Evolutionary conservation across 2,329 filamentous ascomycete genomes (phyloP).

Genomic region (Cladophialophora yegresii): DNA sequence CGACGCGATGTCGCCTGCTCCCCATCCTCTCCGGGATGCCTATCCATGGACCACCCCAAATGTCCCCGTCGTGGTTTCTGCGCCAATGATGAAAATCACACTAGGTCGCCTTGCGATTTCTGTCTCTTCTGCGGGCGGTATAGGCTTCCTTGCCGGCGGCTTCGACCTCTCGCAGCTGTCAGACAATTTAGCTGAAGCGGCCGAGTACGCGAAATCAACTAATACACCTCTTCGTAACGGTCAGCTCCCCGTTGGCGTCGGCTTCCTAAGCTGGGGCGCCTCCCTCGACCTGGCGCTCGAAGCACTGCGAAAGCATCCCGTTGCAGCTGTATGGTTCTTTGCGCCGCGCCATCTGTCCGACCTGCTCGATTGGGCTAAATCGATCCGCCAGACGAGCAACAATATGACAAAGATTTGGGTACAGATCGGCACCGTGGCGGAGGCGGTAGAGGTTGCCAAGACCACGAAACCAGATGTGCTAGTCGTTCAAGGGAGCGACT

Average conservation of each 20-base stretch:
- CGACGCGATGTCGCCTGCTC: background rate
- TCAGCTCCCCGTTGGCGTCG: slow-evolving; percentile 45
- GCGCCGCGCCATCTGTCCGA: slow-evolving; percentile 42
- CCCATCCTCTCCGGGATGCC: slow-evolving; percentile 30
- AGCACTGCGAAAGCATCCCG: slow-evolving; percentile 40
- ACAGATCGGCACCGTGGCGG: slow-evolving; percentile 54
- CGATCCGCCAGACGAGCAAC: slow-evolving; percentile 46
- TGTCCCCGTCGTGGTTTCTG: slow-evolving; percentile 60
- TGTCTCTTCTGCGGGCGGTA: slow-evolving; percentile 58
- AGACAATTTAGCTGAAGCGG: slow-evolving; percentile 39
- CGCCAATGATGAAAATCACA: slow-evolving; percentile 69
- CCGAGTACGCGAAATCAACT: slow-evolving; percentile 34
- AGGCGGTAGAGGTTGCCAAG: slow-evolving; percentile 49
- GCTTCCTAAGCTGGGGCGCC: slow-evolving; percentile 46
- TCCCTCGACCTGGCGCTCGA: slow-evolving; percentile 39
- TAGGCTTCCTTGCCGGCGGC: slow-evolving; percentile 62
- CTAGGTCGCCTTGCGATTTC: slow-evolving; percentile 60
- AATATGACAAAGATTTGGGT: slow-evolving; percentile 54
- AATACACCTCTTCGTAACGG: slow-evolving; percentile 22
- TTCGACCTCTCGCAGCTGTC: slow-evolving; percentile 46
- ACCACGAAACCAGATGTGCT: slow-evolving; percentile 51
- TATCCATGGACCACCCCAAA: slow-evolving; percentile 60
- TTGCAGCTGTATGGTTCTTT: slow-evolving; percentile 48
- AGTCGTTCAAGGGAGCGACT: slow-evolving; percentile 57
- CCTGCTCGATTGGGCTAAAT: slow-evolving; percentile 48